phyloP scores from a whole-genome alignment of 1,139 yeast species.

The Taphrina communis region DNA sequence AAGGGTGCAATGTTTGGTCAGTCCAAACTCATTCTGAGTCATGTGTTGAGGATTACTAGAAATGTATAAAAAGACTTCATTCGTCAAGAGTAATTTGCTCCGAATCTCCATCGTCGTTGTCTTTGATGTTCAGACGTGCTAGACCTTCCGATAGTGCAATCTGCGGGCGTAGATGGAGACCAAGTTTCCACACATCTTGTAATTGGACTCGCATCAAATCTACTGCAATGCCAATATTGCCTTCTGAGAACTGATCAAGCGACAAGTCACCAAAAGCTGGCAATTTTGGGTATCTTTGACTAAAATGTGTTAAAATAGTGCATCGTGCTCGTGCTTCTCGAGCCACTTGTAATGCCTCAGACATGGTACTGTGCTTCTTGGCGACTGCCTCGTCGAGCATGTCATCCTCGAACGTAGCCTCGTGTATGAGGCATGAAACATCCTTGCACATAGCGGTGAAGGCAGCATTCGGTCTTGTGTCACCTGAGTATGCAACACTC shows the following conservation, averaged over 20 bases:
- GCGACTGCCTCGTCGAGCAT: constrained; percentile 78
- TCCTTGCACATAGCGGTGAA: constrained; percentile 68
- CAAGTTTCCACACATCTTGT: constrained; percentile 30
- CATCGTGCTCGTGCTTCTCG: constrained; percentile 70
- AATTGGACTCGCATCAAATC: constrained; percentile 36
- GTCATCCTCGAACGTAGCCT: constrained; percentile 86
- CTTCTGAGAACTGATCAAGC: not conserved
- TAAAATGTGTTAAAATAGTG: constrained; percentile 84
- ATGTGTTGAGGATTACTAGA: too few species aligned
- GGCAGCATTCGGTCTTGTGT: constrained; percentile 79
- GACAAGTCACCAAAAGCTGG: constrained; percentile 11
- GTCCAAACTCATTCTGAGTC: too few species aligned
- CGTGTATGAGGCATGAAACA: constrained; percentile 86
- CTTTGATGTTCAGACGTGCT: constrained; percentile 17
- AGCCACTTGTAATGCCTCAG: constrained; percentile 80
- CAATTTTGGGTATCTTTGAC: constrained; percentile 61
- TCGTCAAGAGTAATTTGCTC: constrained; percentile 14
- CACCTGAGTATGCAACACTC: constrained; percentile 86
- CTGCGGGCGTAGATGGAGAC: constrained; percentile 15
- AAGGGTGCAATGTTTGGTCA: too few species aligned
- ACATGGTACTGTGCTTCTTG: constrained; percentile 87
- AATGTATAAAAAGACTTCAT: not conserved
- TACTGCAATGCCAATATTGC: constrained; percentile 15
- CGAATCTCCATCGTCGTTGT: not conserved
- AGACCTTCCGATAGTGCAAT: constrained; percentile 4